These are phyloP conservation scores for Poa pratensis DNA, from an alignment of 176 grass and related monocot genomes.

Conservation along the genomic window DNA sequence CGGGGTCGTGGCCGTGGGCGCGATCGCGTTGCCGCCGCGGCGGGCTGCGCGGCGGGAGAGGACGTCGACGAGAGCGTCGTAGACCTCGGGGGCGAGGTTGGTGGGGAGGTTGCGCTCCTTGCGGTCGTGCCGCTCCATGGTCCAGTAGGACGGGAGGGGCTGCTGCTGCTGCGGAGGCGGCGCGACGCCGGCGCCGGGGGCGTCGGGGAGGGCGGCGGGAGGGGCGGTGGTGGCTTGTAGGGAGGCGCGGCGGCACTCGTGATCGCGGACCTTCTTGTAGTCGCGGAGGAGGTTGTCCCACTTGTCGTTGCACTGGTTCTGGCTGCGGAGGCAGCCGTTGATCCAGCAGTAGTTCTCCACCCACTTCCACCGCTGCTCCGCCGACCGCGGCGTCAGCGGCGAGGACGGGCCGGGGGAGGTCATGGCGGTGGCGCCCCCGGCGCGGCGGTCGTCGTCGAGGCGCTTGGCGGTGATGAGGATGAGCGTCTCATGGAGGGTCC, in stretches of 20 bases:
- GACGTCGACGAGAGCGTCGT: slow-evolving; percentile 82
- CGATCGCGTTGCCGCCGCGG: slow-evolving; percentile 52
- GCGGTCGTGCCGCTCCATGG: slow-evolving; percentile 87
- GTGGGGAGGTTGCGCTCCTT: slow-evolving; percentile 93
- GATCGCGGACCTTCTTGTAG: slow-evolving; percentile 99
- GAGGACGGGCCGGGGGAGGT: slow-evolving; percentile 7
- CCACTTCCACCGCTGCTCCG: slow-evolving; percentile 99
- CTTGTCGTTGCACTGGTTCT: slow-evolving; percentile 99
- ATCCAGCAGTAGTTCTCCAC: slow-evolving; percentile 99
- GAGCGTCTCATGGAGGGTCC: slow-evolving; percentile 94
- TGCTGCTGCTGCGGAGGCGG: background rate
- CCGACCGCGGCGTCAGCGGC: slow-evolving; percentile 56
- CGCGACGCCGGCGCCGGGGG: background rate
- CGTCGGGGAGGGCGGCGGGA: background rate
- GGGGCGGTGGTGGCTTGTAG: background rate
- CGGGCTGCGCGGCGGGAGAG: slow-evolving; percentile 73
- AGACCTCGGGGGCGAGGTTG: slow-evolving; percentile 85
- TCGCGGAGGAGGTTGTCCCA: slow-evolving; percentile 99
- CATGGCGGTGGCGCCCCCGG: background rate
- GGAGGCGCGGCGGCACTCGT: slow-evolving; percentile 60
- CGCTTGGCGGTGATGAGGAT: slow-evolving; percentile 95
- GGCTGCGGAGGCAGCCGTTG: slow-evolving; percentile 88
- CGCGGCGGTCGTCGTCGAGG: slow-evolving; percentile 87
- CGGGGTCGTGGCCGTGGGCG: background rate
- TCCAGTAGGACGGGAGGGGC: slow-evolving; percentile 68